phyloP scores from a whole-genome alignment of 176 grass and related monocot species.

The Coix lacrymajobi region DNA sequence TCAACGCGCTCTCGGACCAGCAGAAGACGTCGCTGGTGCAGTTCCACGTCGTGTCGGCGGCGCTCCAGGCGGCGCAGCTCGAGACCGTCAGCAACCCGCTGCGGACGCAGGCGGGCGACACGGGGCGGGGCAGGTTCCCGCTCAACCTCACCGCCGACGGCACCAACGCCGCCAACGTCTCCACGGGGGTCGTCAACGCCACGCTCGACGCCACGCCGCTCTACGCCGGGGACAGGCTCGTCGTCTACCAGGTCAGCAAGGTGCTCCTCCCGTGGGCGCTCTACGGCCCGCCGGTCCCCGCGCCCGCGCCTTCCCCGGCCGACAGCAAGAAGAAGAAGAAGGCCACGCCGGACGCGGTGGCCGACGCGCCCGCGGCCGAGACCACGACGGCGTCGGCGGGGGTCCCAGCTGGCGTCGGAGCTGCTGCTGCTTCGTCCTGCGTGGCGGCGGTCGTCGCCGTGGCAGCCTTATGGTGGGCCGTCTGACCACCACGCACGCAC shows the following conservation, averaged over 20 bases:
- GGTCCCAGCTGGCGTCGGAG: background rate
- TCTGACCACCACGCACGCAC: slow-evolving; percentile 33
- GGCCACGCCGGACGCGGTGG: slow-evolving; percentile 2
- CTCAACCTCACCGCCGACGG: slow-evolving; percentile 66
- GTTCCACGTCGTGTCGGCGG: slow-evolving; percentile 61
- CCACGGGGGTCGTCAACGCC: slow-evolving; percentile 75
- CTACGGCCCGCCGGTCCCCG: slow-evolving; percentile 49
- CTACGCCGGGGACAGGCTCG: slow-evolving; percentile 53
- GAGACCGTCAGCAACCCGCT: slow-evolving; percentile 87
- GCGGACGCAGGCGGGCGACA: slow-evolving; percentile 79
- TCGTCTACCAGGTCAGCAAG: slow-evolving; percentile 80
- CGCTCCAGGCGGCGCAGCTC: slow-evolving; percentile 43
- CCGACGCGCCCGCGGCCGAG: slow-evolving; percentile 31
- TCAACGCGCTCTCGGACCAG: slow-evolving; percentile 77
- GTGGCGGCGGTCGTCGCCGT: slow-evolving; percentile 29
- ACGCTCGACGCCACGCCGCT: slow-evolving; percentile 50
- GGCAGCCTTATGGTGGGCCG: slow-evolving; percentile 30
- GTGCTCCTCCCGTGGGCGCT: slow-evolving; percentile 74
- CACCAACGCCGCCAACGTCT: slow-evolving; percentile 47
- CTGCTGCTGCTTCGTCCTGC: background rate
- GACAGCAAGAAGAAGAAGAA: slow-evolving; percentile 55
- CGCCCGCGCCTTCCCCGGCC: slow-evolving; percentile 27
- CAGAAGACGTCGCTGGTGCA: slow-evolving; percentile 86
- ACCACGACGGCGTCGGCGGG: slow-evolving; percentile 25
- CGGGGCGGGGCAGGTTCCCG: slow-evolving; percentile 43